Evolutionary conservation across 352 stramenopile genomes (phyloP).

Genomic region (Phytophthora rubi): DNA sequence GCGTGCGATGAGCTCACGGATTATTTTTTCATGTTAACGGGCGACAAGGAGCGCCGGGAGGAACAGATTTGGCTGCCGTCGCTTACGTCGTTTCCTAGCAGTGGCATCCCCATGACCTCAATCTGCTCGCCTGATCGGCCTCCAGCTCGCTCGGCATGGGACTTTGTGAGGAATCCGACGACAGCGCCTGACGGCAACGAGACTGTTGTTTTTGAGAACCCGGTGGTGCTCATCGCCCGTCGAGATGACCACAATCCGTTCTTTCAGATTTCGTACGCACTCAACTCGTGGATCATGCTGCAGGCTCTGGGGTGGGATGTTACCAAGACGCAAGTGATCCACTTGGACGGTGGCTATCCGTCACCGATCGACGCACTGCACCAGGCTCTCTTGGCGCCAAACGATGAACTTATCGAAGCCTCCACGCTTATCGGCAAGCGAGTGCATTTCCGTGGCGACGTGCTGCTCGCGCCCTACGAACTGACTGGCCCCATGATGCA

Average conservation of each 20-base stretch:
- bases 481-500: slow-evolving; percentile 66
- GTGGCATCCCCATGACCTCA: slow-evolving; percentile 13
- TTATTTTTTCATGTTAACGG: slow-evolving; percentile 28
- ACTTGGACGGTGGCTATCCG: slow-evolving; percentile 53
- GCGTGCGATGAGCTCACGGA: slow-evolving; percentile 34
- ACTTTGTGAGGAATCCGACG: slow-evolving; percentile 40
- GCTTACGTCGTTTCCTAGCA: slow-evolving; percentile 6
- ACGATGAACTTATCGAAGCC: slow-evolving; percentile 37
- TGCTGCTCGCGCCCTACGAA: slow-evolving; percentile 62
- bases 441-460: slow-evolving; percentile 52
- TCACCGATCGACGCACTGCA: slow-evolving; percentile 53
- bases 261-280: slow-evolving; percentile 50
- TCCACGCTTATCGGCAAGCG: slow-evolving; percentile 36
- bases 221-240: slow-evolving; percentile 47
- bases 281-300: slow-evolving; percentile 54
- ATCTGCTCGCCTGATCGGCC: slow-evolving; percentile 16
- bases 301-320: slow-evolving; percentile 42
- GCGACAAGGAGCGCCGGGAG: slow-evolving; percentile 31
- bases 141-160: slow-evolving; percentile 24
- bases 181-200: slow-evolving; percentile 25
- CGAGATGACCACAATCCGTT: slow-evolving; percentile 65
- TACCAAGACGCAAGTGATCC: slow-evolving; percentile 44
- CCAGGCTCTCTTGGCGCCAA: slow-evolving; percentile 42
- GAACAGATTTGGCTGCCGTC: slow-evolving; percentile 36
- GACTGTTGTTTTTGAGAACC: slow-evolving; percentile 35